These are phyloP conservation scores for Mortierella sp. DNA, from an alignment of 371 early-diverging fungal species.

Conservation along the genomic window DNA sequence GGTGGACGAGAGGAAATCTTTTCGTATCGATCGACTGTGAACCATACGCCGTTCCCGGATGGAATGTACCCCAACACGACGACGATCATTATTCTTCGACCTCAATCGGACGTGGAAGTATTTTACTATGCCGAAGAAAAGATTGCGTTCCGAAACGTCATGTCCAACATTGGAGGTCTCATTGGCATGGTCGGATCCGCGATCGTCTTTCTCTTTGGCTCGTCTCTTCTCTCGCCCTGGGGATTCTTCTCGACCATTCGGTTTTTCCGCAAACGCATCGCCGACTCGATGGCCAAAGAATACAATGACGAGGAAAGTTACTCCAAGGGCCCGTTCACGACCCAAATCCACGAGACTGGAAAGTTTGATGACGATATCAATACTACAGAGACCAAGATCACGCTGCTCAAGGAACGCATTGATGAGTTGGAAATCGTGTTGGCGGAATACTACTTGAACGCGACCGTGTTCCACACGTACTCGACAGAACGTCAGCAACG, in stretches of 20 bases:
- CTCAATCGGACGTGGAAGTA: slow-evolving; percentile 3
- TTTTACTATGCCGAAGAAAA: slow-evolving; percentile 15
- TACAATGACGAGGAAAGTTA: slow-evolving; percentile 11
- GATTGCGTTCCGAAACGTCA: slow-evolving; percentile 19
- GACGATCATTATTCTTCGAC: slow-evolving; percentile 30
- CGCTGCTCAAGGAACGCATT: slow-evolving; percentile 33
- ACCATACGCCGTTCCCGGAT: slow-evolving; percentile 11
- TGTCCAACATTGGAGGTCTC: slow-evolving; percentile 41
- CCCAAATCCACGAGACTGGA: slow-evolving; percentile 19
- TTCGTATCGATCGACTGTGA: slow-evolving; percentile 9
- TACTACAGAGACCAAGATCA: slow-evolving; percentile 5
- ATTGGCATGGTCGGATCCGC: slow-evolving; percentile 22
- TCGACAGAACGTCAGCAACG: background rate
- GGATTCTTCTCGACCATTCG: slow-evolving; percentile 20
- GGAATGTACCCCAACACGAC: slow-evolving; percentile 8
- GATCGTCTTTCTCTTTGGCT: slow-evolving; percentile 16
- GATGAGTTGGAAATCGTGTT: slow-evolving; percentile 46
- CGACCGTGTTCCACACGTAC: slow-evolving; percentile 17
- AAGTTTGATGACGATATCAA: slow-evolving; percentile 8
- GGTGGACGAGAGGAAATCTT: background rate
- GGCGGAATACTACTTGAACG: slow-evolving; percentile 35
- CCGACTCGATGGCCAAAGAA: slow-evolving; percentile 24
- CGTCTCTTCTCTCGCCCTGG: slow-evolving; percentile 6
- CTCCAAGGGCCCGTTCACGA: slow-evolving; percentile 42
- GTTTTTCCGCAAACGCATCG: slow-evolving; percentile 30